Conservation (phyloP, 495 filamentous ascomycete genomes). For the Ascodesmis nigricans region DNA sequence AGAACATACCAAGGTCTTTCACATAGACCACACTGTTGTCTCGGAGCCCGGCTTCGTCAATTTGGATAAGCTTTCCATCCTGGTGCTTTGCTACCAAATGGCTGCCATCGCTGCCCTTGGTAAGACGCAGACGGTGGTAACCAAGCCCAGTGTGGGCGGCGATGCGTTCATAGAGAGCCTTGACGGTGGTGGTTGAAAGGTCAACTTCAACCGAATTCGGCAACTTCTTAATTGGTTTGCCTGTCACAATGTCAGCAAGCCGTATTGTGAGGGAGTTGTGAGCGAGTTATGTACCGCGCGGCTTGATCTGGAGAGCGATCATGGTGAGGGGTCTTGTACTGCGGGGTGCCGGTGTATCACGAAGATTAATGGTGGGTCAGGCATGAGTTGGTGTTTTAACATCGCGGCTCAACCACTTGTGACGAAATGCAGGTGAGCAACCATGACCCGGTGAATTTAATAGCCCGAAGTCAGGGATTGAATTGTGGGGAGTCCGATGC, state of each 20-base stretch:
- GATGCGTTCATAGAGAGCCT: slow-evolving; percentile 32
- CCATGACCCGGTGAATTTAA: too few relatives aligned
- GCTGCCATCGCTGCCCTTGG: slow-evolving; percentile 45
- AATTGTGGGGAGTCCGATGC: too few relatives aligned
- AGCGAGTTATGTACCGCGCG: slow-evolving; percentile 5
- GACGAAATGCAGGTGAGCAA: too few relatives aligned
- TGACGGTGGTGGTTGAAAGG: slow-evolving; percentile 28
- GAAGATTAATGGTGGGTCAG: too few relatives aligned
- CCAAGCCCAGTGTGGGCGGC: slow-evolving; percentile 32
- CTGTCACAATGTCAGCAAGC: slow-evolving; percentile 4
- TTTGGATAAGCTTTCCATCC: slow-evolving; percentile 35
- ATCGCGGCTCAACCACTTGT: too few relatives aligned
- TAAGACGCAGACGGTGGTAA: slow-evolving; percentile 43
- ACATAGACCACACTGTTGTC: slow-evolving; percentile 55
- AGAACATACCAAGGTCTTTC: slow-evolving; percentile 67
- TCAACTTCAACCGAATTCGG: slow-evolving; percentile 43
- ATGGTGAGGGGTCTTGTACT: slow-evolving; percentile 1
- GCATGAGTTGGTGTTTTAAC: too few relatives aligned
- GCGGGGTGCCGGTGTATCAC: too few relatives aligned
- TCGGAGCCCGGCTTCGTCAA: slow-evolving; percentile 41
- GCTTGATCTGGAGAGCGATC: slow-evolving; percentile 13
- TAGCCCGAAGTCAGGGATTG: too few relatives aligned
- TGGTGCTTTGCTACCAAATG: slow-evolving; percentile 45
- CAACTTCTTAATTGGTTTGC: slow-evolving; percentile 40
- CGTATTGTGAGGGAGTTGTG: background rate